Conservation (phyloP, 345 rosid species). For the Populus deltoides region DNA sequence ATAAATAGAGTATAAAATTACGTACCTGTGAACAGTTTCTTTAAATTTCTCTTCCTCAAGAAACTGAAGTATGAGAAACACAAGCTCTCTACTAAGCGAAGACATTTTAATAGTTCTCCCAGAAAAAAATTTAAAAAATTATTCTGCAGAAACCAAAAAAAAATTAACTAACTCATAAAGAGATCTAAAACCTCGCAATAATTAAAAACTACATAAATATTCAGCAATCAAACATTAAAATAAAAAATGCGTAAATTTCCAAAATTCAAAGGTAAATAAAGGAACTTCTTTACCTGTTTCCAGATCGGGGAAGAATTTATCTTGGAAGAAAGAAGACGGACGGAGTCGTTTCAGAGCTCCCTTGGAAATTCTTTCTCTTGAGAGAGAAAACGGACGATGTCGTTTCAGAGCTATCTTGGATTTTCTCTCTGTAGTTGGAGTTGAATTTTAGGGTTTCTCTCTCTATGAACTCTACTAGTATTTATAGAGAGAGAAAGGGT, state of each 20-base stretch:
- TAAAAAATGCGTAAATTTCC: not conserved
- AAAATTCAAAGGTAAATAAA: not conserved
- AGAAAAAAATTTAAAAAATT: not conserved
- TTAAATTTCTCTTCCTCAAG: slow-evolving; percentile 85
- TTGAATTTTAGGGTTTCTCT: slow-evolving; percentile 10
- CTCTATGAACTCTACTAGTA: slow-evolving; percentile 28
- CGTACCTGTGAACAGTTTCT: slow-evolving; percentile 72
- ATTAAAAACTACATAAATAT: slow-evolving; percentile 7
- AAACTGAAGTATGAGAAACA: slow-evolving; percentile 84
- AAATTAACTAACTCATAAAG: slow-evolving; percentile 18
- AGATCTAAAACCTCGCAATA: slow-evolving; percentile 9
- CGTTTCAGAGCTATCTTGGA: not conserved
- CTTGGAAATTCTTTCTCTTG: not conserved
- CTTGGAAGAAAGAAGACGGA: not conserved
- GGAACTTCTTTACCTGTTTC: slow-evolving; percentile 7
- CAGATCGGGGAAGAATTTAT: slow-evolving; percentile 36
- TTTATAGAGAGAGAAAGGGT: slow-evolving; percentile 43
- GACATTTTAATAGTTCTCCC: slow-evolving; percentile 40
- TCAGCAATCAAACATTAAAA: slow-evolving; percentile 1
- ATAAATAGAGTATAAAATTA: not conserved
- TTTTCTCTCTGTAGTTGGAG: slow-evolving; percentile 6
- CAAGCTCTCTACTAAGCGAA: slow-evolving; percentile 78
- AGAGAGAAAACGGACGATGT: not conserved
- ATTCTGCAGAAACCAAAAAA: not conserved
- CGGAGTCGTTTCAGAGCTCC: not conserved